Conservation (phyloP, 176 grass and related monocot species). For the Eremochloa ophiuroides region DNA sequence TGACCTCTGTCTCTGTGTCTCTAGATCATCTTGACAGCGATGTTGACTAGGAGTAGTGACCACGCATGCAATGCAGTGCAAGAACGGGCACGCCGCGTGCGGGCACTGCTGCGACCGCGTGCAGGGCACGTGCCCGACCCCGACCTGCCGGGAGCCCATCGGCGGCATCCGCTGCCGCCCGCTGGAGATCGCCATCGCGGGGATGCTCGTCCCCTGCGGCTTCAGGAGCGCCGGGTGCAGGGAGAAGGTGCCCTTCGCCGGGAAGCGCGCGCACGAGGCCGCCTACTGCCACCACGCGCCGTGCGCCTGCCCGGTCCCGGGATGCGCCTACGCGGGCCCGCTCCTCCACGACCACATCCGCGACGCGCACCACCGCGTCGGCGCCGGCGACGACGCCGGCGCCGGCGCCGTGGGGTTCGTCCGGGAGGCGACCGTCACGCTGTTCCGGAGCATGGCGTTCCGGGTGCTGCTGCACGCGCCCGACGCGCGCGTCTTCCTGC, state of each 20-base stretch:
- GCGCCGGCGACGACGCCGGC: background rate
- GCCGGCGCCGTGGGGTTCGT: background rate
- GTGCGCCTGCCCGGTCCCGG: background rate
- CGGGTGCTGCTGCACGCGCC: background rate
- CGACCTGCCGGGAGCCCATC: background rate
- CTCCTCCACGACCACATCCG: background rate
- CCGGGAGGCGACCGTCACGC: background rate
- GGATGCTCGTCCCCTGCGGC: too few species aligned
- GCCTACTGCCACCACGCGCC: background rate
- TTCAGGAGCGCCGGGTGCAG: background rate
- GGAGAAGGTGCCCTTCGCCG: background rate
- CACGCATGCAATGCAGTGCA: constrained; percentile 13
- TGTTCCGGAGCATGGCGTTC: background rate
- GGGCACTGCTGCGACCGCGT: background rate
- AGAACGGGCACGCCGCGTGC: constrained; percentile 8
- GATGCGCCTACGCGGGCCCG: background rate
- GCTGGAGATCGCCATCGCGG: background rate
- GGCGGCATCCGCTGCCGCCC: background rate
- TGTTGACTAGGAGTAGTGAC: too few species aligned
- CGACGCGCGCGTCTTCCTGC: background rate
- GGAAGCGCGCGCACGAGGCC: background rate
- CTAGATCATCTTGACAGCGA: too few species aligned
- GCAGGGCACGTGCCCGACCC: background rate
- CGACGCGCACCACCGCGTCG: background rate
- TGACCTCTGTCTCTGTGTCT: too few species aligned